phyloP scores from a whole-genome alignment of 228 moss, liverwort and hornwort genomes.

The Sphagnum magellanicum region DNA sequence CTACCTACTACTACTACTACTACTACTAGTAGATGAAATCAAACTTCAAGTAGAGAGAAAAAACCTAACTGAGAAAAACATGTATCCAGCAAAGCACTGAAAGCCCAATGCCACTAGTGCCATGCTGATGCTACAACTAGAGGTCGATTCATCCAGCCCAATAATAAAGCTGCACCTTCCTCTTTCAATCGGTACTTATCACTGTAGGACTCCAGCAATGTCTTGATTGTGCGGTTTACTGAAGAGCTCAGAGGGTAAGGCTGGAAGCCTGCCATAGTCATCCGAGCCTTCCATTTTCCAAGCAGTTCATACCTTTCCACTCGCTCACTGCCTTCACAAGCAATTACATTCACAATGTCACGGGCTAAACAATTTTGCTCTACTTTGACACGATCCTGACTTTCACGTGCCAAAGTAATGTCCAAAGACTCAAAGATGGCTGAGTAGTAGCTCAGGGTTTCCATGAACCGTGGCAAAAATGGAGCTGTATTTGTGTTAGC shows the following conservation, averaged over 20 bases:
- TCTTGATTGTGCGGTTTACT: slow-evolving; percentile 48
- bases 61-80: too few species aligned
- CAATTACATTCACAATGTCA: slow-evolving; percentile 75
- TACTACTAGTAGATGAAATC: too few species aligned
- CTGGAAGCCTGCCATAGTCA: slow-evolving; percentile 66
- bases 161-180: slow-evolving; percentile 35
- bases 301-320: slow-evolving; percentile 69
- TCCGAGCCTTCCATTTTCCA: slow-evolving; percentile 66
- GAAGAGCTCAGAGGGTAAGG: slow-evolving; percentile 45
- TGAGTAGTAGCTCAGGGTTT: slow-evolving; percentile 60
- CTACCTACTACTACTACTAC: too few species aligned
- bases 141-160: slow-evolving; percentile 42
- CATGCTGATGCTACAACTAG: slow-evolving; percentile 52
- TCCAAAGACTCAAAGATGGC: slow-evolving; percentile 77
- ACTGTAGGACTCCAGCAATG: slow-evolving; percentile 49
- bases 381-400: slow-evolving; percentile 66
- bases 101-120: slow-evolving; percentile 16
- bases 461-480: slow-evolving; percentile 60
- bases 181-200: slow-evolving; percentile 48
- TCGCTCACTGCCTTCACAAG: slow-evolving; percentile 66
- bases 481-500: slow-evolving; percentile 60
- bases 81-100: too few species aligned
- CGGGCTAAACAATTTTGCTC: slow-evolving; percentile 82
- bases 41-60: too few species aligned
- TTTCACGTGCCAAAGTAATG: slow-evolving; percentile 57